Evolutionary conservation across 345 rosid species (phyloP), one percentile per base, ranked within the genome.

Genomic region (Gossypium australe): DNA sequence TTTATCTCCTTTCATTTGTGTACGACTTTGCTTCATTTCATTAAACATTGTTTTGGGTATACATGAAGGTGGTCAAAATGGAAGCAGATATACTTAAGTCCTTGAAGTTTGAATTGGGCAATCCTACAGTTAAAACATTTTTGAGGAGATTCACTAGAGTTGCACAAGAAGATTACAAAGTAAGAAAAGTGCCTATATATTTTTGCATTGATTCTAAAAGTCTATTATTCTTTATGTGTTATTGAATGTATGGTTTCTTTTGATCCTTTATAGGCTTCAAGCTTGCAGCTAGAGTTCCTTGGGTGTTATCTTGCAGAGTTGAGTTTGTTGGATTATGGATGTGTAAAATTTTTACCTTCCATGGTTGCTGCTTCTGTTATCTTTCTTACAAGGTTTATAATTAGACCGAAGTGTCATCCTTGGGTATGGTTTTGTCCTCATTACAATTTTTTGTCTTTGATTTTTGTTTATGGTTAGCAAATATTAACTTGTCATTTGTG

Each of bases 261-360:
- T 58, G 56, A 38, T n/a, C 53, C 17, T 51, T 55, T 63, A 34
- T 85, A 94, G 96, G 73, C 71, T 24, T 67, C 80, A 13, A 77
- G 78, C 80, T 83, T 88, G 77, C 92, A 82, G 78, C 64, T 94
- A 60, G 97, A 90, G 85, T 89, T 89, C 80, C 85, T 94, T 44
- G 90, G 94, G n/a, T 83, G 61, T 83, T 90, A 92, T 77, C 89
- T 94, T 71, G 89, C 94, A 0, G 98, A 90, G 79, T 76, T 94
- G 67, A 87, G 93, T 80, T 77, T 94, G 76, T 74, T 92, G 82
- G 98, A 94, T 27, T 89, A 92, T 49, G 73, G 62, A 51, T 86
- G 86, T 78, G 67, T 94, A 72, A 87, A 87, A 76, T 89, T 87
- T 76, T 76, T 94, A 63, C 97, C 98, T 0, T 94, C 98, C 51